Evolutionary conservation across 2,329 filamentous ascomycete genomes (phyloP).

Genomic region (Aspergillus ochraceus): DNA sequence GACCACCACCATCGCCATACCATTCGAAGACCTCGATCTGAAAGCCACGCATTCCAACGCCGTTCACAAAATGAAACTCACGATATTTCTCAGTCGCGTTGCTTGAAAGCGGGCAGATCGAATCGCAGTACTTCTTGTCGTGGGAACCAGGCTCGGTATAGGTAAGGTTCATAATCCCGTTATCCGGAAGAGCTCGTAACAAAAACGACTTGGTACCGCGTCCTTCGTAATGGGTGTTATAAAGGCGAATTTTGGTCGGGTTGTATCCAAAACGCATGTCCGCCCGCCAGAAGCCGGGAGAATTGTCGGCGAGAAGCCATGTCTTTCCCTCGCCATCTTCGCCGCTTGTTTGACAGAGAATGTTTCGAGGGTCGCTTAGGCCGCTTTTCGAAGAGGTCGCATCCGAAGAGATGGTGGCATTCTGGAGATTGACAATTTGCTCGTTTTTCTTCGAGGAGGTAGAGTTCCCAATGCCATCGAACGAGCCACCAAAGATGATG

Average conservation of each 20-base stretch:
- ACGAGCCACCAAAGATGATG: constrained; percentile 88
- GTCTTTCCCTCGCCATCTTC: constrained; percentile 71
- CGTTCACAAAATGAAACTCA: constrained; percentile 89
- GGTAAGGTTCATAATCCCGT: constrained; percentile 94
- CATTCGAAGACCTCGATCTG: constrained; percentile 81
- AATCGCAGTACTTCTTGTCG: constrained; percentile 70
- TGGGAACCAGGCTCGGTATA: constrained; percentile 76
- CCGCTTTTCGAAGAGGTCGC: constrained; percentile 62
- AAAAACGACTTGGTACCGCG: constrained; percentile 86
- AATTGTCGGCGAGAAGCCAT: constrained; percentile 77
- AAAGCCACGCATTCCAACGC: constrained; percentile 83
- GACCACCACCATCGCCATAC: constrained; percentile 81
- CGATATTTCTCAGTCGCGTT: constrained; percentile 68
- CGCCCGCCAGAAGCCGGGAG: constrained; percentile 79
- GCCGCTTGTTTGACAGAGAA: constrained; percentile 74
- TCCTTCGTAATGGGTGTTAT: constrained; percentile 81
- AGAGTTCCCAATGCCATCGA: constrained; percentile 83
- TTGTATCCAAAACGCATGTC: constrained; percentile 79
- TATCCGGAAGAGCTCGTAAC: constrained; percentile 79
- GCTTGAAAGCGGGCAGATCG: constrained; percentile 78
- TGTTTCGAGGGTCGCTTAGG: constrained; percentile 74
- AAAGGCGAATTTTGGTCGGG: constrained; percentile 82
- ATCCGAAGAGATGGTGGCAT: constrained; percentile 70
- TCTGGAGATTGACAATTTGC: constrained; percentile 80
- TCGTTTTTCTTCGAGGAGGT: constrained; percentile 59